Base-by-base conservation (phyloP, 306 rosid genomes). In the Trichosanthes cucumerina region DNA sequence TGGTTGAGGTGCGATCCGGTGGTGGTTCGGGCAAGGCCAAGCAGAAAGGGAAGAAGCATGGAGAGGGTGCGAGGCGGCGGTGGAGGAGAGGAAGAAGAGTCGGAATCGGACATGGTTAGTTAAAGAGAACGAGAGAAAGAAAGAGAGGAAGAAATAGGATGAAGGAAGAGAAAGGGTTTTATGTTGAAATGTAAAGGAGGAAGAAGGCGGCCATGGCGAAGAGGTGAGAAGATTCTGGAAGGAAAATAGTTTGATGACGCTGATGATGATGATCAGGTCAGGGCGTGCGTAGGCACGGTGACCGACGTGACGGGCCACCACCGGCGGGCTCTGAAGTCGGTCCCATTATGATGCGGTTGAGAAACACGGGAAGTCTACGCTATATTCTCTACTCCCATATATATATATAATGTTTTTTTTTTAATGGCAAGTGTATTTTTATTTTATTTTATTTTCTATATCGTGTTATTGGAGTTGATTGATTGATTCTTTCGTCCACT, bases 191-290 rank as follows among this genome's bases (percentile, higher is more conserved):
- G 16, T 3, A 26, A 16, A 4, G 9, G 54, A 24, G 9, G 57
- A 71, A 66, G 28, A 66, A 68, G 75, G 44, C 75, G 75, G 75
- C 52, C 33, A 68, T n/a, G 75, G 75, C 49, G 28, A n/a, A 68
- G 33, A 38, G 50, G 0, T 24, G 3, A 71, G 76, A 71, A 71
- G 76, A 13, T 71, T 71, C 76, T 43, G 50, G 76, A 71, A 71
- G 76, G 3, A 36, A 19, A 1, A 31, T 2, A 36, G 44, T 1
- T 39, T 39, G 44, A 6, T n/a, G n/a, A n/a, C n/a, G n/a, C n/a
- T n/a, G n/a, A n/a, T n/a, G n/a, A n/a, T n/a, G n/a, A n/a, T 57
- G 65, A 19, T 39, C 3, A 19, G 75, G 23, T 39, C 52, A 68
- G 13, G 31, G 19, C 4, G 33, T 1, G 0, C 33, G 33, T 6